phyloP scores from a whole-genome alignment of 106 monocot species.

The Gastrodia elata region DNA sequence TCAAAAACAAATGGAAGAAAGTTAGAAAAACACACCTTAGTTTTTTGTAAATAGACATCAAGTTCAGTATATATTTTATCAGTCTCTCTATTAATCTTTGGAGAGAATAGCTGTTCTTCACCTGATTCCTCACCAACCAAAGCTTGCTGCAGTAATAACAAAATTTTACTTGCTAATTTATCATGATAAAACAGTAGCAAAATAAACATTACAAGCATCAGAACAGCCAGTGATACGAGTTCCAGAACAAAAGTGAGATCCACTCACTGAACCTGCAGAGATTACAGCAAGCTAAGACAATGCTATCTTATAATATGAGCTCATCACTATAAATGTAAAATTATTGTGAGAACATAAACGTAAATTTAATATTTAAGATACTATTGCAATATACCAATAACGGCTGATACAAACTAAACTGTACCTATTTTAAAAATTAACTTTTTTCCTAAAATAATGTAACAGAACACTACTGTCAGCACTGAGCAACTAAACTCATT shows the following conservation, averaged over 20 bases:
- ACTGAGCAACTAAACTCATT: neutral
- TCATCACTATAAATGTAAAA: neutral
- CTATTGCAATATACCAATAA: neutral
- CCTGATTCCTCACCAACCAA: conserved; percentile 76
- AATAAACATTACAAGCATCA: neutral
- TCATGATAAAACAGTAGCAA: neutral
- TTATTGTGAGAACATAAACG: too few species aligned
- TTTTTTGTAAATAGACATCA: conserved; percentile 48
- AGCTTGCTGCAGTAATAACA: conserved; percentile 65
- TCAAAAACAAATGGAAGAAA: neutral
- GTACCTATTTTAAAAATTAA: neutral
- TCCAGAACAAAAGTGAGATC: neutral
- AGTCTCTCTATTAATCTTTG: conserved; percentile 20
- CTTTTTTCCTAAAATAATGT: neutral
- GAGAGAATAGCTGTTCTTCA: conserved; percentile 82
- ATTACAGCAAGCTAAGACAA: neutral
- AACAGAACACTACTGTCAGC: neutral
- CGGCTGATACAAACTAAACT: neutral
- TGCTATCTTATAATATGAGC: neutral
- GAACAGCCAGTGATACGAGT: neutral
- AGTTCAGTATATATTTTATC: conserved; percentile 57
- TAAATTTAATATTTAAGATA: too few species aligned
- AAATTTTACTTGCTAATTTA: neutral
- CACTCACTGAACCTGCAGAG: neutral
- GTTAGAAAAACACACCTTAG: conserved; percentile 32